Base-by-base conservation (phyloP, 768 basidiomycete genomes). In the Tulasnella sp. region DNA sequence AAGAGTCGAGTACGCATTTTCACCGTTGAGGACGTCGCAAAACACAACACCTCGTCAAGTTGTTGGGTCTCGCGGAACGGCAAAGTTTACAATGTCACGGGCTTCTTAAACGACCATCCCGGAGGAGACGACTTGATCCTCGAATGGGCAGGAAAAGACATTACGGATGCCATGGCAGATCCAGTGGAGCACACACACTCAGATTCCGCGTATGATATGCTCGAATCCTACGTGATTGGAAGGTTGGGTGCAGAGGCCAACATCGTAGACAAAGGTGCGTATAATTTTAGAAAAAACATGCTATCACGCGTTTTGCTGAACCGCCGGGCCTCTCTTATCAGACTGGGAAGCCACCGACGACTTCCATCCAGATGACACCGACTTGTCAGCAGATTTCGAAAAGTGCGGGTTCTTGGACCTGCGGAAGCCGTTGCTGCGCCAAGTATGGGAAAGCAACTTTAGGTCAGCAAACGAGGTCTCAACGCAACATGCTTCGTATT, bases 331-430 rank as follows among this genome's bases (percentile, higher is more conserved):
- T 22, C 10, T 16, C 16, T 16, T 16, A 41, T 53, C n/a, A 90
- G 88, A 90, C 59, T 96, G 90, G 82, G 86, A 86, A 55, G 80
- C 88, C 1, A 70, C 77, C 20, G 91, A 91, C 56, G 81, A 93
- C 61, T 95, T 93, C 61, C 77, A 84, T 56, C 92, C 93, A 10
- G 86, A 95, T 56, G 76, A 88, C 59, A 96, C 95, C 2, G 80
- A 96, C 58, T 69, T 76, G 31, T 71, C 66, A 0, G 76, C 75
- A 57, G 95, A 98, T 67, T 96, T 74, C 62, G 80, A 80, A 64
- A 85, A 83, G 68, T 89, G 84, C 63, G 73, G 86, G 60, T 99
- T 99, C 66, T 69, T 99, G 54, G 92, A 99, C 64, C 75, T 99
- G 19, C 73, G 78, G 54, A 78, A 81, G 62, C 91, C 95, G 8